Evolutionary conservation across 2,329 filamentous ascomycete genomes (phyloP).

Genomic region (Pseudocercospora pini-densiflorae): DNA sequence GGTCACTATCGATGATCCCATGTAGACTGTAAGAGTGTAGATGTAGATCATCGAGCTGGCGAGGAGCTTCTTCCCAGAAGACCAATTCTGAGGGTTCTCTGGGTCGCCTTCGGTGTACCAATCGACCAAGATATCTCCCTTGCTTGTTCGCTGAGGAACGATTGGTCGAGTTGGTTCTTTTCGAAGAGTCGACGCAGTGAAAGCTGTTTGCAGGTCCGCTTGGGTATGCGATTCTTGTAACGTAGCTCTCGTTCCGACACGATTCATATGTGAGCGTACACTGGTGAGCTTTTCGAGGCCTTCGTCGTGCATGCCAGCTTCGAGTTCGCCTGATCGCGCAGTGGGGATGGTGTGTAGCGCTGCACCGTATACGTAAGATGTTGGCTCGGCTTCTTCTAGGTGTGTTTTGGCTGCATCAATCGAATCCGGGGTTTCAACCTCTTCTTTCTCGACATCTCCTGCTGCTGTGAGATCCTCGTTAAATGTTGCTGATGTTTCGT

Average conservation of each 20-base stretch:
- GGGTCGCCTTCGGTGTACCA: slow-evolving; percentile 47
- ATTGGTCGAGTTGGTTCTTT: slow-evolving; percentile 46
- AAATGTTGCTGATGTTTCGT: background rate
- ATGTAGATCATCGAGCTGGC: slow-evolving; percentile 48
- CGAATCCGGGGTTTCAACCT: slow-evolving; percentile 4
- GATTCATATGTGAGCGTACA: slow-evolving; percentile 26
- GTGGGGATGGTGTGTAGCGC: slow-evolving; percentile 26
- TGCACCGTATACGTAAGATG: background rate
- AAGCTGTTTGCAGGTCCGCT: slow-evolving; percentile 48
- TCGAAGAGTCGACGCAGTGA: slow-evolving; percentile 40
- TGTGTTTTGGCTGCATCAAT: slow-evolving; percentile 40
- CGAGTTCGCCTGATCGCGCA: slow-evolving; percentile 16
- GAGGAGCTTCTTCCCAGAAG: slow-evolving; percentile 36
- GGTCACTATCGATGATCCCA: slow-evolving; percentile 57
- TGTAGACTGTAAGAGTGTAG: slow-evolving; percentile 65
- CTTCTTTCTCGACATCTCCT: background rate
- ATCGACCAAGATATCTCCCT: slow-evolving; percentile 57
- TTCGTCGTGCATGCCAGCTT: slow-evolving; percentile 12
- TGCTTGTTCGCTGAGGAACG: slow-evolving; percentile 54
- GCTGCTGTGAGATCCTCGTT: background rate
- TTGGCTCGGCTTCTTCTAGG: slow-evolving; percentile 26
- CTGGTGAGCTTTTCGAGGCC: slow-evolving; percentile 32
- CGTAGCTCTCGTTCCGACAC: slow-evolving; percentile 44
- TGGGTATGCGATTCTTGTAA: slow-evolving; percentile 42
- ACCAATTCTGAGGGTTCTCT: slow-evolving; percentile 41